Evolutionary conservation across 1,284 basidiomycete genomes (phyloP), one percentile per base, ranked within the genome.

Genomic region (Cutaneotrichosporon spelunceum): DNA sequence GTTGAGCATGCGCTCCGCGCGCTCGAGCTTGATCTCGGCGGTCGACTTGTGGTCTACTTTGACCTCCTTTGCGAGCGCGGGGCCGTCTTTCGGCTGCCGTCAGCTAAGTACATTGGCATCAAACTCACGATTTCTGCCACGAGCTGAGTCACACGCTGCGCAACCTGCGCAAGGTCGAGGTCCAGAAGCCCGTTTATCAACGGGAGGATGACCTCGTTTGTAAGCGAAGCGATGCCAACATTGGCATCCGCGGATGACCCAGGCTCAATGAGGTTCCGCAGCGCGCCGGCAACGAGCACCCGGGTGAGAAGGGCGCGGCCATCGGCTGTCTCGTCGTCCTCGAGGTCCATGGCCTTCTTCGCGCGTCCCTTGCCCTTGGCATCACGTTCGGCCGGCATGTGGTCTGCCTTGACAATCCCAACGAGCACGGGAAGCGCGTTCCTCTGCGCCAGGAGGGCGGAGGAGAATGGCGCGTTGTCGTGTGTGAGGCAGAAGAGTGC

Each of bases 401-500:
- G 70, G 59, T 79, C 78, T 65, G 77, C 73, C 66, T 81, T 84
- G 53, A 84, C 84, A 53, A 93, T 86, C 24, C 86, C 84, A 48
- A 93, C 80, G 24, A 95, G 83, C 65, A 87, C 88, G 42, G 86
- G 82, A 49, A 87, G 81, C 68, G 89, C 89, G 2, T 82, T 81
- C 8, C 83, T 83, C 70, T 88, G 83, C 30, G 82, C 77, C 24
- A 85, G 83, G 16, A 93, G 74, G 59, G 86, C 85, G 19, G 83
- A 74, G 58, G 86, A 85, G 42, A 87, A 86, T 16, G 87, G 84
- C 21, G 78, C 80, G 68, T 95, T 95, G 73, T 94, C 92, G 72
- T 93, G 91, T 0, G 91, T 90, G 19, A 95, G 81, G 56, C 93
- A 88, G 76, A 93, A 95, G 16, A 95, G 81, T 67, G 91, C 91